phyloP scores from a whole-genome alignment of 2,329 filamentous ascomycete genomes.

The Fusarium sp. region DNA sequence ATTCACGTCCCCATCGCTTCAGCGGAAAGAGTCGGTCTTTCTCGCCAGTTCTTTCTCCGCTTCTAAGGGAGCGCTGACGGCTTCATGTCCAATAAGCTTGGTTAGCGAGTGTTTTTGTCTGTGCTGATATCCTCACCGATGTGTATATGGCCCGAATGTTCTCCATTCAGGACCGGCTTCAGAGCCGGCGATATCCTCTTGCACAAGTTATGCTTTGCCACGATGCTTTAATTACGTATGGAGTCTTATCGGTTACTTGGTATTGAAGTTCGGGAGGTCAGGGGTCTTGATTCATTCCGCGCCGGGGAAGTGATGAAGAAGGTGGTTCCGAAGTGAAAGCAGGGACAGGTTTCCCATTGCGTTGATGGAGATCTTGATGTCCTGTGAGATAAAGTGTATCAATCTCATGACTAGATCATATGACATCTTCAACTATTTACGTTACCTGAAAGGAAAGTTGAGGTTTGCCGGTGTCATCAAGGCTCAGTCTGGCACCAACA shows the following conservation, averaged over 20 bases:
- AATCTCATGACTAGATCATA: not conserved
- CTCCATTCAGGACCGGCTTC: conserved; percentile 1
- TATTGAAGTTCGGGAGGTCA: not conserved
- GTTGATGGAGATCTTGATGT: not conserved
- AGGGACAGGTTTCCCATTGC: not conserved
- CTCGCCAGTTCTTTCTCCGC: conserved; percentile 36
- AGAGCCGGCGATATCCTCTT: conserved; percentile 31
- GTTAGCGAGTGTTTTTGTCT: not conserved
- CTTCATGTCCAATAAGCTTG: conserved; percentile 32
- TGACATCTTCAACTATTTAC: not conserved
- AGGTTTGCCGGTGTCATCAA: not conserved
- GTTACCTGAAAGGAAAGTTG: not conserved
- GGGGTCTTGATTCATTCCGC: not conserved
- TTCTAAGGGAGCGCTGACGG: conserved; percentile 12
- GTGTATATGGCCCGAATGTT: conserved; percentile 2
- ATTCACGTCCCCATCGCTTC: not conserved
- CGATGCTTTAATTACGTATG: conserved; percentile 18
- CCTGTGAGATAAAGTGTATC: not conserved
- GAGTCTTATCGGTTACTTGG: not conserved
- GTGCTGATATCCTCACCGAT: conserved; percentile 11
- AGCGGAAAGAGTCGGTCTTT: conserved; percentile 37
- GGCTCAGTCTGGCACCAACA: not conserved
- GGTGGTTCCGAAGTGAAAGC: not conserved
- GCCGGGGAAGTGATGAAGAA: not conserved
- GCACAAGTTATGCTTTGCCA: not conserved